phyloP scores from a whole-genome alignment of 345 rosid species.

The Sapria himalayana region DNA sequence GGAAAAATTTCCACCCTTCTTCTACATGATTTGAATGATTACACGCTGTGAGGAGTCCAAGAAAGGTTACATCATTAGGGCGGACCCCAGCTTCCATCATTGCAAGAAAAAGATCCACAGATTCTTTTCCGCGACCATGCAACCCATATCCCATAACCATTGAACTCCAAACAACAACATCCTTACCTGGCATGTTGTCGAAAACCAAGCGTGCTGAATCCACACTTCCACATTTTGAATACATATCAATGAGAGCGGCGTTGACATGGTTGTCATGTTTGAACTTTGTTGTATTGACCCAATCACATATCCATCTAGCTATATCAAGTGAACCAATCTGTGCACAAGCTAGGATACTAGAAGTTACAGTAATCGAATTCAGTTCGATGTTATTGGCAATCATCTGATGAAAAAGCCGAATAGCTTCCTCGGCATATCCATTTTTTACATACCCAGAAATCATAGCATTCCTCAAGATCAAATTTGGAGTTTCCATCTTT shows the following conservation, averaged over 20 bases:
- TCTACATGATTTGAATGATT: constrained; percentile 46
- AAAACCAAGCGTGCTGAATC: constrained; percentile 32
- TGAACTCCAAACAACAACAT: constrained; percentile 55
- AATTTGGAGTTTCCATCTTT: constrained; percentile 26
- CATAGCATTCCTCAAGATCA: constrained; percentile 55
- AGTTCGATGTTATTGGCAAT: constrained; percentile 15
- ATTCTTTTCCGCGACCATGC: constrained; percentile 41
- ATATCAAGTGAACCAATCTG: constrained; percentile 49
- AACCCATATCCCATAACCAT: constrained; percentile 55
- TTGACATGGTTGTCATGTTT: constrained; percentile 22
- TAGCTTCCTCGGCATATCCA: constrained; percentile 40
- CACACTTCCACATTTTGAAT: constrained; percentile 48
- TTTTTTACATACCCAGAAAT: constrained; percentile 56
- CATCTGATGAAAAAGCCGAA: constrained; percentile 33
- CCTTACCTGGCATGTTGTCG: constrained; percentile 28
- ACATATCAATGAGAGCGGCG: constrained; percentile 45
- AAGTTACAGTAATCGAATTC: constrained; percentile 35
- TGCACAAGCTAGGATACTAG: constrained; percentile 38
- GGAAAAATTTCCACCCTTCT: constrained; percentile 52
- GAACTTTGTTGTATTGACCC: constrained; percentile 17
- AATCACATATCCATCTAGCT: constrained; percentile 39
- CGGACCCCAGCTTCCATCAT: constrained; percentile 28
- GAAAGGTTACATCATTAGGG: constrained; percentile 45
- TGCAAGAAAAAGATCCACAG: constrained; percentile 25
- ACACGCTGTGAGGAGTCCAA: constrained; percentile 49